Conservation (phyloP, 257 asterid genomes). For the Knoxia roxburghii region DNA sequence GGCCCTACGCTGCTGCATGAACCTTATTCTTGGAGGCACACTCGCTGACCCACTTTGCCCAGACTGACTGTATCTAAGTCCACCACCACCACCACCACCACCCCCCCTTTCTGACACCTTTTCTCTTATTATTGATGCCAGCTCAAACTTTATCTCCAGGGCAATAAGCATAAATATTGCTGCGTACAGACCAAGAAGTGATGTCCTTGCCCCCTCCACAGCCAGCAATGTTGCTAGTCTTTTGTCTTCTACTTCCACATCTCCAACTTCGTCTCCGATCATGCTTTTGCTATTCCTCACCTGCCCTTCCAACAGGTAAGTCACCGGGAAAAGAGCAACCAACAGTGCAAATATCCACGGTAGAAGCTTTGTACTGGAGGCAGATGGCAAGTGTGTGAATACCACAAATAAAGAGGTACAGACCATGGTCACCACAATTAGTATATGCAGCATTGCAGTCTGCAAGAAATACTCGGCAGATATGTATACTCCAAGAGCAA, state of each 20-base stretch:
- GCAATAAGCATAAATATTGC: slow-evolving; percentile 94
- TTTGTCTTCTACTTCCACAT: slow-evolving; percentile 64
- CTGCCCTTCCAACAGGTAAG: slow-evolving; percentile 92
- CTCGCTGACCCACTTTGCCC: slow-evolving; percentile 59
- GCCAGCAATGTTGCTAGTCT: slow-evolving; percentile 74
- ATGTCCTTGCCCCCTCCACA: slow-evolving; percentile 92
- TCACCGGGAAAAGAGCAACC: slow-evolving; percentile 97
- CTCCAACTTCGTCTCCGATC: slow-evolving; percentile 51
- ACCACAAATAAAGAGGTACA: slow-evolving; percentile 82
- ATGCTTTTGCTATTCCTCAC: slow-evolving; percentile 61
- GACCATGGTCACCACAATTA: slow-evolving; percentile 88
- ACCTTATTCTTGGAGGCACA: slow-evolving; percentile 81
- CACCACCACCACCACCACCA: no score
- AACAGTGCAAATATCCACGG: slow-evolving; percentile 96
- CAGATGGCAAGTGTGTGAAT: slow-evolving; percentile 93
- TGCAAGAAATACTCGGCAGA: slow-evolving; percentile 94
- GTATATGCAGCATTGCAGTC: slow-evolving; percentile 75
- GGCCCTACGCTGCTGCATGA: slow-evolving; percentile 90
- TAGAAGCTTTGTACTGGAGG: slow-evolving; percentile 85
- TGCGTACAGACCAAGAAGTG: slow-evolving; percentile 91
- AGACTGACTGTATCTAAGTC: slow-evolving; percentile 64
- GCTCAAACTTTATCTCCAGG: slow-evolving; percentile 93
- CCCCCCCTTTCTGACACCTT: slow-evolving; percentile 47
- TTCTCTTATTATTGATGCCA: slow-evolving; percentile 80
- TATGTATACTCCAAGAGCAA: slow-evolving; percentile 82